Base-by-base conservation (phyloP, 148 eudicot species). In the Dianthus caryophyllus region DNA sequence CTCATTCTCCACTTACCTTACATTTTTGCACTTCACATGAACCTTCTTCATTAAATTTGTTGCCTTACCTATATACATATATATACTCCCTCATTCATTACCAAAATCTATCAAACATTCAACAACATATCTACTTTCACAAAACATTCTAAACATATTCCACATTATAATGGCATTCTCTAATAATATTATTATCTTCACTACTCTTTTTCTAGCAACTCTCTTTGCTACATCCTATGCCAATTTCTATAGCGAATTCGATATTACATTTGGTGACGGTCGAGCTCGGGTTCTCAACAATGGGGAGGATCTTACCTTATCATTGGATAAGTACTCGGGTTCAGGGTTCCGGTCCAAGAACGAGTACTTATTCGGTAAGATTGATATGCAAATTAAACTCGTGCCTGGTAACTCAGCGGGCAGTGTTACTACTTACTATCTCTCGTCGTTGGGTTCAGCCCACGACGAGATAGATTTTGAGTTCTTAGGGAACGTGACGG, bases 391-490 rank as follows among this genome's bases (percentile, higher is more conserved):
- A 16, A 8, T 72, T 0, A 77, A 77, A 62, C 70, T 77, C n/a
- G 76, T 77, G 2, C 64, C 71, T 9, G 67, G 77, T 5, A 77
- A 77, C 43, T 77, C 77, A 16, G 80, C 77, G 52, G 80, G 77
- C 3, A 73, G 74, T 11, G 80, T 77, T 29, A 77, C 77, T 0
- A 46, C 80, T 57, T 77, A 77, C 46, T 77, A 77, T 46, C 31
- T 77, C 0, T 77, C 77, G 24, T 77, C 80, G 1, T 4, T 14
- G 30, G 77, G 74, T 0, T 4, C 61, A 2, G 30, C 73, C 51
- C 73, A 69, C 6, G 77, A 77, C 55, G 80, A 77, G 70, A 73
- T 77, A 18, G 80, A 77, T 22, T 77, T 77, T 4, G 74, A 77
- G 77, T 77, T 73, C 64, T 22, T 77, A 21, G 77, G 80, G 0